Conservation (phyloP, 805 yeast genomes). For the Ogataea haglerorum region DNA sequence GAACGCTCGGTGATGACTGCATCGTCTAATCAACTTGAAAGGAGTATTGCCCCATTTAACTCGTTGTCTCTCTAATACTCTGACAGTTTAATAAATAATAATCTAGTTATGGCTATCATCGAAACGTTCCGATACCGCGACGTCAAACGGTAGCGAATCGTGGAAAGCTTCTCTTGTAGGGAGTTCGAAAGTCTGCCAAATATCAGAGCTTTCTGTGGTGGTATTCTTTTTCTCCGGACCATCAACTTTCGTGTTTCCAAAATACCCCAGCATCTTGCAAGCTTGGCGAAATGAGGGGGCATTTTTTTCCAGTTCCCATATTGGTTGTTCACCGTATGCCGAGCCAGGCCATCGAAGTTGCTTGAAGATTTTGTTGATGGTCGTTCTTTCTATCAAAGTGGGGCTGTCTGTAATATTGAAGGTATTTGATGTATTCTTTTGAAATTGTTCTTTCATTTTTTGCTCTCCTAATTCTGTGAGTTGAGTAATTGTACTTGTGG, state of each 20-base stretch:
- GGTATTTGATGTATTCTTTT: neutral
- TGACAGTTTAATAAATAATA: too few species aligned
- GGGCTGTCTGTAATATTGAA: slow-evolving; percentile 13
- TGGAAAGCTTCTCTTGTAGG: neutral
- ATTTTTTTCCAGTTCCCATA: slow-evolving; percentile 17
- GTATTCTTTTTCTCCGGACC: slow-evolving; percentile 1
- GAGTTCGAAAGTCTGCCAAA: slow-evolving; percentile 3
- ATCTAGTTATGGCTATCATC: too few species aligned
- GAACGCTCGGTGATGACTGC: too few species aligned
- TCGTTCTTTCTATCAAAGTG: slow-evolving; percentile 16
- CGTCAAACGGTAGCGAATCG: neutral
- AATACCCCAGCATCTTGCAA: slow-evolving; percentile 18
- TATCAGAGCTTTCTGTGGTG: slow-evolving; percentile 2
- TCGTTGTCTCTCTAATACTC: too few species aligned
- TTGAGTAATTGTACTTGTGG: neutral
- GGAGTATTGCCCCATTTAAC: too few species aligned
- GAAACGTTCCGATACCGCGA: neutral
- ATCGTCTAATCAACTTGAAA: too few species aligned
- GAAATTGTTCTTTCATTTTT: neutral
- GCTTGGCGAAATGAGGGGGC: slow-evolving; percentile 16
- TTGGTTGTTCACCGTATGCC: slow-evolving; percentile 9
- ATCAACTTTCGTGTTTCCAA: slow-evolving; percentile 1
- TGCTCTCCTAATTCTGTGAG: neutral
- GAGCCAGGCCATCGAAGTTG: slow-evolving; percentile 19
- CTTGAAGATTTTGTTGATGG: slow-evolving; percentile 5